phyloP scores from a whole-genome alignment of 352 stramenopile genomes.

The Elongisporangium undulatum region DNA sequence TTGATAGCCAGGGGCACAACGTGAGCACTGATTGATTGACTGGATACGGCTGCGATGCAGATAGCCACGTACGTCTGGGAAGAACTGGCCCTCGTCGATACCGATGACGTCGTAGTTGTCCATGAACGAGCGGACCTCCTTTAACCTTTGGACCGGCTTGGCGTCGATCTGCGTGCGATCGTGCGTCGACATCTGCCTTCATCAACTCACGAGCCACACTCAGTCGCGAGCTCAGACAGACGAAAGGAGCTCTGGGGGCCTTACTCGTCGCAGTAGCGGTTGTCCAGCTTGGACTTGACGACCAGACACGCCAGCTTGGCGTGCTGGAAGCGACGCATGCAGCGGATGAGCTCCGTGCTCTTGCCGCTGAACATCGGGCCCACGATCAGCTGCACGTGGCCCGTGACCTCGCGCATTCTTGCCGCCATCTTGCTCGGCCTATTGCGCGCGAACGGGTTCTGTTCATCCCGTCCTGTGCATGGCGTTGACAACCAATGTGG shows the following conservation, averaged over 20 bases:
- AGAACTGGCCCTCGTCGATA: constrained; percentile 87
- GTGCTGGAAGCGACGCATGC: constrained; percentile 76
- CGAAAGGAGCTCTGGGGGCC: constrained; percentile 9
- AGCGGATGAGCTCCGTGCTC: constrained; percentile 82
- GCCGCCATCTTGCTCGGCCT: background rate
- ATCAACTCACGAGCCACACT: background rate
- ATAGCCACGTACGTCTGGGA: constrained; percentile 47
- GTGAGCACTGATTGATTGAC: background rate
- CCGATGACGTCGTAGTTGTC: constrained; percentile 79
- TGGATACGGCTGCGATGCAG: background rate
- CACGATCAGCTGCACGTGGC: constrained; percentile 79
- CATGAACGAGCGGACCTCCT: constrained; percentile 49
- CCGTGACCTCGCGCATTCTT: constrained; percentile 15
- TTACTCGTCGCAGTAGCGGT: constrained; percentile 68
- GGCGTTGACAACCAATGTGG: background rate
- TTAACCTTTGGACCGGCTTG: constrained; percentile 48
- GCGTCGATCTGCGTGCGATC: constrained; percentile 71
- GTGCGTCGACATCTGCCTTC: constrained; percentile 70
- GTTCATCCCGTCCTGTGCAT: background rate
- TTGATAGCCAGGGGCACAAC: constrained; percentile 2
- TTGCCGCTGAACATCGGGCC: constrained; percentile 89
- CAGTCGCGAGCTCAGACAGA: background rate
- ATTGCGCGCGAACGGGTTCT: background rate
- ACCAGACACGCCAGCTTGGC: constrained; percentile 75
- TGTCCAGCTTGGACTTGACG: constrained; percentile 80